These are phyloP conservation scores for Elymus sibiricus DNA, from an alignment of 176 grass and related monocot genomes.

Conservation along the genomic window DNA sequence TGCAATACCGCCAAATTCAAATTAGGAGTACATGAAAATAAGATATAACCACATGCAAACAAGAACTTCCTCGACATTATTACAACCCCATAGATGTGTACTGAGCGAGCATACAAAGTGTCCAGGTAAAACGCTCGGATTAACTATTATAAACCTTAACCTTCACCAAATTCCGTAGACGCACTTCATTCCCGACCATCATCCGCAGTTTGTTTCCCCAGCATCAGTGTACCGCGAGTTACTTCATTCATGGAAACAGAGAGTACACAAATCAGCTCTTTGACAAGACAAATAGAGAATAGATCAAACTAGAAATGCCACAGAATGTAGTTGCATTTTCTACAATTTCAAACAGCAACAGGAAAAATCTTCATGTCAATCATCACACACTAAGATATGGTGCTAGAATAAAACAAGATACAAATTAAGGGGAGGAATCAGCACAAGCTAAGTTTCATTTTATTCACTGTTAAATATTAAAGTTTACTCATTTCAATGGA, in stretches of 20 bases:
- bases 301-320: background rate
- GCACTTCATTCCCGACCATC: background rate
- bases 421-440: background rate
- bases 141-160: background rate
- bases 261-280: background rate
- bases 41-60: no score
- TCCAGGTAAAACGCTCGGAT: no score
- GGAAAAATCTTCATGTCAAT: background rate
- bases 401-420: background rate
- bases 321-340: background rate
- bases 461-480: background rate
- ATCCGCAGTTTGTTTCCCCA: background rate
- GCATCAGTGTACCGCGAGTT: background rate
- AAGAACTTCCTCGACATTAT: no score
- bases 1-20: no score
- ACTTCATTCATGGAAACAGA: background rate
- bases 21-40: no score
- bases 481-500: background rate
- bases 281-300: background rate
- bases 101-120: no score
- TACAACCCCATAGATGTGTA: no score
- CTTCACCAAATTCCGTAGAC: background rate
- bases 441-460: background rate
- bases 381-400: background rate
- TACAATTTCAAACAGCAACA: background rate